Evolutionary conservation across 2,329 filamentous ascomycete species (phyloP).

Genomic region (Phaeosphaeria sp.): DNA sequence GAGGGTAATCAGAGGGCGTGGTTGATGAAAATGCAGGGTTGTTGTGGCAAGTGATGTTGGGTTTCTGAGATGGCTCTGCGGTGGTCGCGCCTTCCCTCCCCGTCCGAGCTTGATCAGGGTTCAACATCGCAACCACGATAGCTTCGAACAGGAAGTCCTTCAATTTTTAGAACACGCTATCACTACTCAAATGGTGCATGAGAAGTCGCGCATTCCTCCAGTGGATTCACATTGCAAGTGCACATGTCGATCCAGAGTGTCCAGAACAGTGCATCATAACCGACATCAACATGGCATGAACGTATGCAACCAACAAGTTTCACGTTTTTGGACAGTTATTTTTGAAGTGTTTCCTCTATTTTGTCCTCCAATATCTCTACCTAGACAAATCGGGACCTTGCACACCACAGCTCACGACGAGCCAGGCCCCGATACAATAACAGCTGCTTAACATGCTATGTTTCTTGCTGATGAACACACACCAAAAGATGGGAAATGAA

Average conservation of each 20-base stretch:
- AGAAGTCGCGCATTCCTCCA: not conserved
- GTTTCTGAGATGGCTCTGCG: slow-evolving; percentile 6
- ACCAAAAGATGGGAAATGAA: slow-evolving; percentile 29
- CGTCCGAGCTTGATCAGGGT: slow-evolving; percentile 6
- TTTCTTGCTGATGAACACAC: slow-evolving; percentile 29
- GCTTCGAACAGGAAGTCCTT: not conserved
- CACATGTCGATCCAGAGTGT: not conserved
- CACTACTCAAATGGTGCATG: not conserved
- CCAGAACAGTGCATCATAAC: not conserved
- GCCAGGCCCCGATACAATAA: slow-evolving; percentile 16
- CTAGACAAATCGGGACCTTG: slow-evolving; percentile 20
- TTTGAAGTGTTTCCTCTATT: slow-evolving; percentile 27
- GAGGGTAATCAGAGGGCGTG: slow-evolving; percentile 20
- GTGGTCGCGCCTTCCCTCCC: slow-evolving; percentile 13
- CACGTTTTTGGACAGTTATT: not conserved
- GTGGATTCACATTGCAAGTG: not conserved
- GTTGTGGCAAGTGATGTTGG: slow-evolving; percentile 17
- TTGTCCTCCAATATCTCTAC: slow-evolving; percentile 27
- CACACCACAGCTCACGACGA: slow-evolving; percentile 21
- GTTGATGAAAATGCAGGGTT: slow-evolving; percentile 41
- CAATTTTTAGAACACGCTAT: too few species aligned
- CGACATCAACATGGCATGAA: not conserved
- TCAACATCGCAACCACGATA: not conserved
- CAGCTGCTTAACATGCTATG: slow-evolving; percentile 37
- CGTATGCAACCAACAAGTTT: not conserved